Percentiles rank a stretch among this genome's conserved stretches.
phyloP scores from a whole-genome alignment of 2,329 filamentous ascomycete species.

The Triangularia verruculosa region DNA sequence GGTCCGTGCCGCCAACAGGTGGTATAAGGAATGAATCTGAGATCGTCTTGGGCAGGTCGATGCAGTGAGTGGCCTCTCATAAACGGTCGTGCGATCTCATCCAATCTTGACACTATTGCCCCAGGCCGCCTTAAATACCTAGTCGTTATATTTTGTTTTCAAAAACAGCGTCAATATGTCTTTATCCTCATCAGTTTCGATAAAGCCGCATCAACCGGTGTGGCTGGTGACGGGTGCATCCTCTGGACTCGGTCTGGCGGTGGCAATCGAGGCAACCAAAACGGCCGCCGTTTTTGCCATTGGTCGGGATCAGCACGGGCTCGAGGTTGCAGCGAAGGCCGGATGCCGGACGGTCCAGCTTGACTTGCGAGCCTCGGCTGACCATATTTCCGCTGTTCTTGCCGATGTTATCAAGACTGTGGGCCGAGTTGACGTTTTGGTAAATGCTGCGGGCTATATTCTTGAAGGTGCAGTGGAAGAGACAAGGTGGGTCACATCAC shows the following conservation, averaged over 20 bases:
- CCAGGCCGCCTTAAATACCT: neutral
- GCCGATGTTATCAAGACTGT: neutral
- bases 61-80: neutral
- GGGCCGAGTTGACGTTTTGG: neutral
- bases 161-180: neutral
- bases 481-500: neutral
- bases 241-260: neutral
- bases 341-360: neutral
- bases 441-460: neutral
- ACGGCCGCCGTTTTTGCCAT: neutral
- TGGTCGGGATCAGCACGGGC: neutral
- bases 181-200: neutral
- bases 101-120: neutral
- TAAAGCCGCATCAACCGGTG: neutral
- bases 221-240: neutral
- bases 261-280: neutral
- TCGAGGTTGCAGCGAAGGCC: neutral
- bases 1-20: neutral
- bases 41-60: neutral
- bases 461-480: neutral
- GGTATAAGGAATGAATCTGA: neutral
- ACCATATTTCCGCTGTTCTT: neutral
- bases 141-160: neutral
- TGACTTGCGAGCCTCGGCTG: neutral
- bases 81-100: neutral